Percentiles rank a stretch among this genome's conserved stretches.
Conservation (phyloP, 352 stramenopile species). For the Phytophthora tubulina region DNA sequence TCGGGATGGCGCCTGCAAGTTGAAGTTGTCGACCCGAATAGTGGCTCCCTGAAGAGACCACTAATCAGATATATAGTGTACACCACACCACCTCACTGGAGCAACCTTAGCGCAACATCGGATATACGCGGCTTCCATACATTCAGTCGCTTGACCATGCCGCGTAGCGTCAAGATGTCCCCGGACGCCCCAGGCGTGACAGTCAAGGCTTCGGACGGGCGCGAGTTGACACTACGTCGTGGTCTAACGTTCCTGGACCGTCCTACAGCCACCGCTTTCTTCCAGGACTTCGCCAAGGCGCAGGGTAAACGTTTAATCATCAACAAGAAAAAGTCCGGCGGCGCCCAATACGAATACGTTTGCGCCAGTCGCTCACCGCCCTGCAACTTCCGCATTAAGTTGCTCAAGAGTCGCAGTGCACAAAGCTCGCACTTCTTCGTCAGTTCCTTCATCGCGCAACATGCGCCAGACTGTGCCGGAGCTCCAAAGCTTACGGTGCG, state of each 20-base stretch:
- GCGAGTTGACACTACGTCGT: constrained; percentile 39
- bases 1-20: not conserved
- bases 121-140: not conserved
- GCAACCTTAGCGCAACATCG: not conserved
- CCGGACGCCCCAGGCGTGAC: constrained; percentile 44
- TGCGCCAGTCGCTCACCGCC: constrained; percentile 37
- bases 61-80: not conserved
- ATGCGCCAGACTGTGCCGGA: constrained; percentile 33
- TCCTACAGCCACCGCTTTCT: constrained; percentile 41
- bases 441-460: constrained; percentile 40
- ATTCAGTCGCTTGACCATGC: constrained; percentile 25
- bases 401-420: constrained; percentile 51
- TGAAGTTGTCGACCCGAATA: constrained; percentile 13
- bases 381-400: constrained; percentile 47
- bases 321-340: constrained; percentile 51
- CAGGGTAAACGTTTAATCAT: constrained; percentile 51
- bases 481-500: constrained; percentile 47
- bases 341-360: constrained; percentile 51
- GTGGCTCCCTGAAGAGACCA: not conserved
- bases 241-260: constrained; percentile 43
- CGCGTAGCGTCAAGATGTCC: constrained; percentile 43
- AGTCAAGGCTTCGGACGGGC: constrained; percentile 29
- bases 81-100: not conserved
- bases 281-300: constrained; percentile 54
- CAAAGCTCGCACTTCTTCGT: constrained; percentile 52